Conservation (phyloP, 306 rosid species). For the Begonia peltatifolia region DNA sequence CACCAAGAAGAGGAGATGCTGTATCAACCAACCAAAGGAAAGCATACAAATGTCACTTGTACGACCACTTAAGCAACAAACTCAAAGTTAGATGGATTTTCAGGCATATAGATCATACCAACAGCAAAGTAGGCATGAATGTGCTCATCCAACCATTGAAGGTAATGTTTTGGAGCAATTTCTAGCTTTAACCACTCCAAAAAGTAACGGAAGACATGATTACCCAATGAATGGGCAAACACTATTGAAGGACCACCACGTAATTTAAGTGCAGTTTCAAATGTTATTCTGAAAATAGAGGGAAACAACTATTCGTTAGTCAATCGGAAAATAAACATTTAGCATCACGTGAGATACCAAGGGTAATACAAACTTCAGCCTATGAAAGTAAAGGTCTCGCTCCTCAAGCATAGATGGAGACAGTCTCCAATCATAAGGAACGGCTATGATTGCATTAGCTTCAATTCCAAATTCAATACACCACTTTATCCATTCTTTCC, state of each 20-base stretch:
- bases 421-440: constrained; percentile 96
- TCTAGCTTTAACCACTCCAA: constrained; percentile 98
- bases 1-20: constrained; percentile 96
- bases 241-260: constrained; percentile 98
- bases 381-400: constrained; percentile 94
- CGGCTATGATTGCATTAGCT: constrained; percentile 89
- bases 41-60: constrained; percentile 11
- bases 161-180: constrained; percentile 89
- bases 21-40: constrained; percentile 17
- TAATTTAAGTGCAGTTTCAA: constrained; percentile 82
- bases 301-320: not conserved
- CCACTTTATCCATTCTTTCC: constrained; percentile 99
- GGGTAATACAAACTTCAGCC: constrained; percentile 56
- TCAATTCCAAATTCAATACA: constrained; percentile 94
- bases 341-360: constrained; percentile 4
- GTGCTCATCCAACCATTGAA: constrained; percentile 74
- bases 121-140: constrained; percentile 96
- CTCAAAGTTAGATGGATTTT: constrained; percentile 6
- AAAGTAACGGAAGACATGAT: constrained; percentile 82
- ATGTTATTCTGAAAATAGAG: constrained; percentile 53
- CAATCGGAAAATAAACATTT: not conserved
- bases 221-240: constrained; percentile 94
- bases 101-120: constrained; percentile 34
- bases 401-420: constrained; percentile 87
- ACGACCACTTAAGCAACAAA: constrained; percentile 2